phyloP scores from a whole-genome alignment of 306 rosid genomes.

The Glycine latifolia region DNA sequence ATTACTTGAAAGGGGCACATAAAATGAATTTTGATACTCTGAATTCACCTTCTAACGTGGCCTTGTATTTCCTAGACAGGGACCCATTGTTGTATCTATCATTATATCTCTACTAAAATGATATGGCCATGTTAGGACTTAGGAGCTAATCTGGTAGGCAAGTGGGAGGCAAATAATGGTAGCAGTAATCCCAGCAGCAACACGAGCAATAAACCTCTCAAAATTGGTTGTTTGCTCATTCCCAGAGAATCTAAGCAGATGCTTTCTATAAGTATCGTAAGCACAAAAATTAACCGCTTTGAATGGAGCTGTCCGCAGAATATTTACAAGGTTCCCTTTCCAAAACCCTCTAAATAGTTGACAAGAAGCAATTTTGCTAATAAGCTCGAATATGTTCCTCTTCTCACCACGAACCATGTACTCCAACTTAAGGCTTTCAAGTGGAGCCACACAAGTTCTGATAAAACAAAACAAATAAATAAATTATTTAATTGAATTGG shows the following conservation, averaged over 20 bases:
- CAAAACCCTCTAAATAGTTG: constrained; percentile 96
- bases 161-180: constrained; percentile 87
- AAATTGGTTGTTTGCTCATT: constrained; percentile 80
- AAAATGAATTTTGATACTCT: constrained; percentile 16
- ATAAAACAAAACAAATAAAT: not conserved
- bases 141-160: constrained; percentile 39
- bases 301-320: constrained; percentile 96
- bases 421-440: constrained; percentile 97
- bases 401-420: constrained; percentile 88
- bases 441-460: constrained; percentile 97
- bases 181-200: constrained; percentile 94
- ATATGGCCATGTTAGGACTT: constrained; percentile 4
- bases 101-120: constrained; percentile 1
- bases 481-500: not conserved
- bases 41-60: constrained; percentile 29
- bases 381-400: constrained; percentile 70
- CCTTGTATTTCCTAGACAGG: constrained; percentile 1
- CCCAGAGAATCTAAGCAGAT: constrained; percentile 70
- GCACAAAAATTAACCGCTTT: constrained; percentile 94
- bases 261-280: constrained; percentile 91
- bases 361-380: constrained; percentile 69
- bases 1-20: constrained; percentile 28
- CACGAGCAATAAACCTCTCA: constrained; percentile 97
- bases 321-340: constrained; percentile 90
- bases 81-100: not conserved